These are phyloP conservation scores for Geoglossum cookeanum DNA, from an alignment of 2,329 filamentous ascomycete species.

Conservation along the genomic window DNA sequence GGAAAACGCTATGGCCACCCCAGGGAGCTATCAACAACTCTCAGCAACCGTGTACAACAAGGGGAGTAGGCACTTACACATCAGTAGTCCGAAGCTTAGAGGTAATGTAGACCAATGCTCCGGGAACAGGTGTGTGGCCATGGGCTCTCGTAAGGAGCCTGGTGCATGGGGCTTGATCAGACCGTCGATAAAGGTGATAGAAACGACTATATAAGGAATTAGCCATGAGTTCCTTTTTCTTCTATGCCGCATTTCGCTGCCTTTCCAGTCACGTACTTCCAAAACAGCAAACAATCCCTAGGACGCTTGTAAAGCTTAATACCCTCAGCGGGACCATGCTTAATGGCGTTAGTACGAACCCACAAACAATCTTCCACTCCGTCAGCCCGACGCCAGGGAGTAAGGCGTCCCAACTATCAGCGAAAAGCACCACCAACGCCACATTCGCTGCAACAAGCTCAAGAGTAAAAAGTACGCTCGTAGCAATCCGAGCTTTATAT, in stretches of 20 bases:
- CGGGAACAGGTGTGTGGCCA: conserved; percentile 63
- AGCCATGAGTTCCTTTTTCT: not conserved
- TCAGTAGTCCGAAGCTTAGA: conserved; percentile 73
- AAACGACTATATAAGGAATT: conserved; percentile 42
- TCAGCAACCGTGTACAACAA: conserved; percentile 6
- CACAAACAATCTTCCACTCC: conserved; percentile 73
- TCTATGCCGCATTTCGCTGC: not conserved
- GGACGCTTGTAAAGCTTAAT: conserved; percentile 74
- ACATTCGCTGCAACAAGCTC: conserved; percentile 80
- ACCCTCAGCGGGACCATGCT: conserved; percentile 69
- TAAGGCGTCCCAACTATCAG: conserved; percentile 65
- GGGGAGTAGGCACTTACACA: conserved; percentile 32
- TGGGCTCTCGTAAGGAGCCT: conserved; percentile 67
- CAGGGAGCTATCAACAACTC: conserved; percentile 31
- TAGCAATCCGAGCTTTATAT: conserved; percentile 57
- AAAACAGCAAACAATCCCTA: conserved; percentile 82
- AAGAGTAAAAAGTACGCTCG: conserved; percentile 70
- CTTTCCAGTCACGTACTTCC: conserved; percentile 46
- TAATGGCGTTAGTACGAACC: conserved; percentile 57
- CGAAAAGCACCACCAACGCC: conserved; percentile 79
- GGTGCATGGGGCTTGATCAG: conserved; percentile 60
- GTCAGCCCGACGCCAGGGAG: conserved; percentile 50
- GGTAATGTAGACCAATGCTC: conserved; percentile 74
- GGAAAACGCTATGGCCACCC: conserved; percentile 59
- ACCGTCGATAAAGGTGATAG: conserved; percentile 71